These are phyloP conservation scores for Xylaria palmicola DNA, from an alignment of 495 filamentous ascomycete genomes.

Conservation along the genomic window DNA sequence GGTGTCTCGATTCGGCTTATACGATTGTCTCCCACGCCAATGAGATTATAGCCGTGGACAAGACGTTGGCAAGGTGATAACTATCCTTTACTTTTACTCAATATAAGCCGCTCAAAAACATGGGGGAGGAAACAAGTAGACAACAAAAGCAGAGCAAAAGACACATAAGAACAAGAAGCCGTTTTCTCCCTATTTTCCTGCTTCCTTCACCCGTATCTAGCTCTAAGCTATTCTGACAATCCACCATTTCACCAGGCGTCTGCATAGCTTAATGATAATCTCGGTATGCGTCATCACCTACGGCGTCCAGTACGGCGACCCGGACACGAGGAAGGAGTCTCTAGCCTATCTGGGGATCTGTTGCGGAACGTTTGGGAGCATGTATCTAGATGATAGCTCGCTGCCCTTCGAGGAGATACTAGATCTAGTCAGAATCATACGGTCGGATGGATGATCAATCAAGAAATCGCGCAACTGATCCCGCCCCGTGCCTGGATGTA, in stretches of 20 bases:
- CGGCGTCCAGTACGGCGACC: neutral
- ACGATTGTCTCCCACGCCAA: slow-evolving; percentile 3
- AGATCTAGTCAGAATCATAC: slow-evolving; percentile 7
- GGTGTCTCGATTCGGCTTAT: neutral
- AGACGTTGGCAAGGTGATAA: neutral
- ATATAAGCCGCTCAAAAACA: neutral
- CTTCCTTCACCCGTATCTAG: neutral
- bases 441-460: neutral
- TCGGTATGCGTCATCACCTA: slow-evolving; percentile 1
- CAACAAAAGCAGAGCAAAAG: neutral
- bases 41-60: neutral
- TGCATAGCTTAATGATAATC: neutral
- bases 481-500: neutral
- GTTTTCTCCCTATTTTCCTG: neutral
- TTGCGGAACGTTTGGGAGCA: neutral
- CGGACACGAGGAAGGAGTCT: neutral
- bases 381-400: slow-evolving; percentile 1
- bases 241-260: neutral
- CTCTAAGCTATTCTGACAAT: neutral
- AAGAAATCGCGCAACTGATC: neutral
- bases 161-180: no score
- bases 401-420: slow-evolving; percentile 5
- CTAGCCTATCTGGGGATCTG: slow-evolving; percentile 1
- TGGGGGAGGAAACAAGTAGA: neutral
- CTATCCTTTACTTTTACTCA: neutral